Base-by-base conservation (phyloP, 352 stramenopile species). In the Globisporangium solare region DNA sequence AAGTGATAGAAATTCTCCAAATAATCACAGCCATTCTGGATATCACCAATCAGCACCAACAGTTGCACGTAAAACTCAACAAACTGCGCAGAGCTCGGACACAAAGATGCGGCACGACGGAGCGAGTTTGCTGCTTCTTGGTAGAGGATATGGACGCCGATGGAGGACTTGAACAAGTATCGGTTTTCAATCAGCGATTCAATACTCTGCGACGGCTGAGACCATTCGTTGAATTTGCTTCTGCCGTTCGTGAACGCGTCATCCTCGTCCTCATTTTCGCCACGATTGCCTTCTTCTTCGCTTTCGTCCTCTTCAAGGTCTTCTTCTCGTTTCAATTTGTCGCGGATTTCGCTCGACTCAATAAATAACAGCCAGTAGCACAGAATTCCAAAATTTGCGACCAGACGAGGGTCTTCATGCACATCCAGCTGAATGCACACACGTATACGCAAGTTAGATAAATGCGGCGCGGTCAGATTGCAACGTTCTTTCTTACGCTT, bases 361-460 rank as follows among this genome's bases (percentile, higher is more conserved):
- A 89, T 75, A 50, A 94, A 77, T 22, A 94, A 64, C 31, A 94
- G 66, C 84, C 84, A 94, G 52, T 92, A 94, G 61, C 84, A 92
- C 35, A 94, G 51, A 46, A 90, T 79, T 0, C 84, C 84, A 59
- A 92, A 91, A 47, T 75, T 84, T 21, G 71, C 76, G 20, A 89
- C 61, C 54, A 94, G 48, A 12, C 79, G 71, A 4, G 71, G 62
- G 40, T 94, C 82, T 43, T 84, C 58, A 18, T 86, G 67, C 20
- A 83, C 45, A 43, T 83, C 74, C 4, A 80, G 40, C 75, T 83
- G 48, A 10, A 35, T 35, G 27, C 27, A 35, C 27, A 35, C n/a
- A 35, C 27, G 27, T 6, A 10, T 35, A 6, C 0, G 5, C 4
- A 6, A 35, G 27, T 35, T 35, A 35, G 27, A 35, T 35, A 35